These are phyloP conservation scores for Pelomyxa schiedti DNA, from an alignment of 78 protist genomes.

Conservation along the genomic window DNA sequence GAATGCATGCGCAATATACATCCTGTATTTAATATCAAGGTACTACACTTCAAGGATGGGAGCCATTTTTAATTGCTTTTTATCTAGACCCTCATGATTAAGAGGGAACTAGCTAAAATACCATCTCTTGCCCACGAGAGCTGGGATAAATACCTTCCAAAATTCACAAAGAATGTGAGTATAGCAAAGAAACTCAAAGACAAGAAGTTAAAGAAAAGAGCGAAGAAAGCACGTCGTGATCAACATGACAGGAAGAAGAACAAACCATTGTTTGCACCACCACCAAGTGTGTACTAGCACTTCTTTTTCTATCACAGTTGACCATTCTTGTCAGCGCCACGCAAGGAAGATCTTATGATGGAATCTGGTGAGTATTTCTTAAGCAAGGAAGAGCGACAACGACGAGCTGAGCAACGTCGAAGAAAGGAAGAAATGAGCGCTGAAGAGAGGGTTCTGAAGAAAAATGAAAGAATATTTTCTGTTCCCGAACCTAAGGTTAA, in stretches of 20 bases:
- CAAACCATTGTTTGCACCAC: constrained; percentile 1
- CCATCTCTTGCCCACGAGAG: constrained; percentile 58
- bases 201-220: constrained; percentile 10
- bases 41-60: neutral
- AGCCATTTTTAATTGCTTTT: neutral
- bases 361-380: constrained; percentile 85
- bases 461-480: no score
- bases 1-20: constrained; percentile 97
- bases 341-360: constrained; percentile 67
- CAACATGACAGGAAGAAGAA: constrained; percentile 23
- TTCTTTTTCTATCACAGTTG: neutral
- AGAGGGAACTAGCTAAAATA: constrained; percentile 85
- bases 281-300: no score
- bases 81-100: constrained; percentile 96
- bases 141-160: constrained; percentile 94
- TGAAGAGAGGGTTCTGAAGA: no score
- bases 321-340: neutral
- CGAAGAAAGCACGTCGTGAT: neutral
- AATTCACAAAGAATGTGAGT: constrained; percentile 66
- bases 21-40: constrained; percentile 95
- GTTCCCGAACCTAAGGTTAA: no score
- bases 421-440: constrained; percentile 23
- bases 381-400: constrained; percentile 34
- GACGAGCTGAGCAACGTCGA: constrained; percentile 8
- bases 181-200: constrained; percentile 2